Evolutionary conservation across 2,329 filamentous ascomycete species (phyloP), one percentile per base, ranked within the genome.

Genomic region (Xylariaceae sp.): DNA sequence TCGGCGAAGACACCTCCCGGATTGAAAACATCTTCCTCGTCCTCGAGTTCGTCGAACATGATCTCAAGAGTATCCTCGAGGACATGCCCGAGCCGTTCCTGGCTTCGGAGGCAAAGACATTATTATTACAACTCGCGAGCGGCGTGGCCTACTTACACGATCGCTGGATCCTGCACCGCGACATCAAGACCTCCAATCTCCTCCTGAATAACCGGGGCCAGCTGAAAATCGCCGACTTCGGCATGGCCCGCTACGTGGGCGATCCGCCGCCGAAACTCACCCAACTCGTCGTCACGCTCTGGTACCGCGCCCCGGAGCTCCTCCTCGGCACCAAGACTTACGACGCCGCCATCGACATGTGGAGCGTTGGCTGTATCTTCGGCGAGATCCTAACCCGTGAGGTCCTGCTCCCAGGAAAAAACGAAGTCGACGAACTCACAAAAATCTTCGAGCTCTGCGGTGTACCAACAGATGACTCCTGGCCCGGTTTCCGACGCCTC

Each of bases 1-100:
- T 93, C 48, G 89, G 90, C 3, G 73, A 76, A 73, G 74, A 73
- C 68, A 70, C 72, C 68, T 72, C 69, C 61, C 65, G 65, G 61
- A 67, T 69, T 64, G 67, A 73, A 73, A 91, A 88, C 76, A 88
- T 97, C 65, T 95, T 91, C 73, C 85, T 99, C 59, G 94, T 97
- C 64, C 93, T 99, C 81, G 92, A 97, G 72, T 99, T 97, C 75
- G 81, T 97, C 69, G 93, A 97, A 78, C 94, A 99, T 79, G 94
- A 99, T 71, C 85, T 99, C 59, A 96, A 95, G 75, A 90, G 88
- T 57, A 83, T 99, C 59, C 88, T 96, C 64, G 90, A 95, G 74
- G 90, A 95, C 71, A 96, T 97, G 91, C 84, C 88, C 55, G 90
- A 97, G 71, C 92, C 92, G 0, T 99, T 99, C 73, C 82, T 96